These are phyloP conservation scores for Lactifluus subvellereus DNA, from an alignment of 768 basidiomycete species.

Conservation along the genomic window DNA sequence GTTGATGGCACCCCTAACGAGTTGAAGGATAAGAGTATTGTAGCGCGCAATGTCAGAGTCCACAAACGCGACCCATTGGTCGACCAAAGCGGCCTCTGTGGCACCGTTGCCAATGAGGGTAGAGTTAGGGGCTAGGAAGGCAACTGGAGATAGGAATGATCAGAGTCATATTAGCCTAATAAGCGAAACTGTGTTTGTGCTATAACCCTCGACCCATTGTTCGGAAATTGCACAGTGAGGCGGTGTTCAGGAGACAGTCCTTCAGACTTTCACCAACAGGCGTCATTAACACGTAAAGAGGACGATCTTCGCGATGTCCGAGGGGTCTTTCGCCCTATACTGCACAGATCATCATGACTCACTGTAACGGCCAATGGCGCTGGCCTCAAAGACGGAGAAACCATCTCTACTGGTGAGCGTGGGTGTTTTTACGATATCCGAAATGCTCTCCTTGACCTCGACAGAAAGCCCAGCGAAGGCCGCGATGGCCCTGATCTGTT, in stretches of 20 bases:
- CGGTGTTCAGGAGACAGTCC: neutral
- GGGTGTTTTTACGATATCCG: conserved; percentile 75
- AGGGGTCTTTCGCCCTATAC: neutral
- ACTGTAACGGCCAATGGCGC: conserved; percentile 85
- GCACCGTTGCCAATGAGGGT: conserved; percentile 62
- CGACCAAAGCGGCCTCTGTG: conserved; percentile 68
- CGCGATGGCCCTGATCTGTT: conserved; percentile 49
- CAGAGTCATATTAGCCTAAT: conserved; percentile 13
- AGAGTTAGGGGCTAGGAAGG: conserved; percentile 67
- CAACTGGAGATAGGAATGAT: conserved; percentile 47
- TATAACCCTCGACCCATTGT: neutral
- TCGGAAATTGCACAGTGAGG: neutral
- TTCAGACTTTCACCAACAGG: neutral
- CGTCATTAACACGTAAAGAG: neutral
- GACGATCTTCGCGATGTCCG: neutral
- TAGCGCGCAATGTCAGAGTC: conserved; percentile 55
- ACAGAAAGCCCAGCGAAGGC: conserved; percentile 55
- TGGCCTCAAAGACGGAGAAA: conserved; percentile 69
- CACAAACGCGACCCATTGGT: conserved; percentile 78
- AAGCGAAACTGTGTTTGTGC: neutral
- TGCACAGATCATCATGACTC: conserved; percentile 37
- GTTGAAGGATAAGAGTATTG: conserved; percentile 35
- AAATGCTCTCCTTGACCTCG: conserved; percentile 48
- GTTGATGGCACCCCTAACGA: conserved; percentile 43
- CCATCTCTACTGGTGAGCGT: conserved; percentile 73